Percentiles rank a stretch among this genome's conserved stretches.
Evolutionary conservation across 2,329 filamentous ascomycete species (phyloP).

Genomic region (Xylariales sp.): DNA sequence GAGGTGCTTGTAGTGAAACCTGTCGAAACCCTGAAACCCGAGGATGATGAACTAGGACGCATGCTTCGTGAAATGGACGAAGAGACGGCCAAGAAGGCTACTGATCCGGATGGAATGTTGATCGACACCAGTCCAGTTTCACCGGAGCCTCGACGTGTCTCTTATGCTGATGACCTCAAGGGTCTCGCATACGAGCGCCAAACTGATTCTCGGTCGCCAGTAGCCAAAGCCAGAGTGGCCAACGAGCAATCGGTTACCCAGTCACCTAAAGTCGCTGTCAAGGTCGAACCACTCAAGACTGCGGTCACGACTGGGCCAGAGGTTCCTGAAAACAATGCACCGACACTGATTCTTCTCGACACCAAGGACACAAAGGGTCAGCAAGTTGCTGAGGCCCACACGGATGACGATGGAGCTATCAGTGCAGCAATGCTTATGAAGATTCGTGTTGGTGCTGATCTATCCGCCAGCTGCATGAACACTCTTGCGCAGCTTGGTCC

Average conservation of each 20-base stretch:
- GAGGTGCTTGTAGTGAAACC: no score
- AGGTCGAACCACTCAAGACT: neutral
- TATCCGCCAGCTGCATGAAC: neutral
- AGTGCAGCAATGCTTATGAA: neutral
- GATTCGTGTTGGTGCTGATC: neutral
- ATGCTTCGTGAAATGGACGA: neutral
- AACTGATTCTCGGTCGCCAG: neutral
- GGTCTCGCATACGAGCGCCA: neutral
- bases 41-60: conserved; percentile 1
- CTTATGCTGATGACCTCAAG: neutral
- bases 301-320: no score
- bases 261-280: neutral
- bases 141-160: neutral
- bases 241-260: neutral
- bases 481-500: neutral
- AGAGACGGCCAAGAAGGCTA: neutral
- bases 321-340: neutral
- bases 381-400: neutral
- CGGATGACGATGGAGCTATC: neutral
- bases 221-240: neutral
- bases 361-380: no score
- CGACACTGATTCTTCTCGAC: neutral
- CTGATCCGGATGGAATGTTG: neutral
- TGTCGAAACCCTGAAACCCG: neutral
- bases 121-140: neutral